Evolutionary conservation across 768 basidiomycete species (phyloP).

Genomic region (Trametes coccinea): DNA sequence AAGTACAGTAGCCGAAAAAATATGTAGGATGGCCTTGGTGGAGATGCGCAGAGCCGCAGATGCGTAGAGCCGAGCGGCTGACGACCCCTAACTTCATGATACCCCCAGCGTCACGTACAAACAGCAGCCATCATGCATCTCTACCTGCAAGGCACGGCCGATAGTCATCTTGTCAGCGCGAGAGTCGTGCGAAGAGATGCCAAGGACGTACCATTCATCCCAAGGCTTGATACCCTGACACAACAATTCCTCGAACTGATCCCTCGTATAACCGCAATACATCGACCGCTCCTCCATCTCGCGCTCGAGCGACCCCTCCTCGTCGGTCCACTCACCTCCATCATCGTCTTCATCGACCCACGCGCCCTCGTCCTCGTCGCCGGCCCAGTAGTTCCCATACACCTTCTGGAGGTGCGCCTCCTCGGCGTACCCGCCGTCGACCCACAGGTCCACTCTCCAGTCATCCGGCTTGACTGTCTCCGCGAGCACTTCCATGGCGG

Average conservation of each 20-base stretch:
- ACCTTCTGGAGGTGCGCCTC: neutral
- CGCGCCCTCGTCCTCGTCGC: neutral
- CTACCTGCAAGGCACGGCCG: too few species aligned
- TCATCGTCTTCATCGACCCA: slow-evolving; percentile 3
- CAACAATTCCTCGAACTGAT: slow-evolving; percentile 37
- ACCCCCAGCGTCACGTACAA: too few species aligned
- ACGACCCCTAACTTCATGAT: too few species aligned
- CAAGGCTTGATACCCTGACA: slow-evolving; percentile 45
- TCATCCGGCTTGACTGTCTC: neutral
- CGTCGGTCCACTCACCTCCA: neutral
- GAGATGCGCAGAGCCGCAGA: too few species aligned
- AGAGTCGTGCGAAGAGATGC: neutral
- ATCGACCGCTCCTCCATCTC: slow-evolving; percentile 24
- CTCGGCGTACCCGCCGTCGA: neutral
- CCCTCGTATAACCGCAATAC: slow-evolving; percentile 38
- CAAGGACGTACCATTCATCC: slow-evolving; percentile 31
- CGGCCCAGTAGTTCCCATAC: neutral
- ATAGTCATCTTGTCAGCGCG: too few species aligned
- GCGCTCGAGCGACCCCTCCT: slow-evolving; percentile 6
- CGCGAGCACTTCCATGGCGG: neutral
- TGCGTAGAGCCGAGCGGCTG: too few species aligned
- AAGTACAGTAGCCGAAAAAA: too few species aligned
- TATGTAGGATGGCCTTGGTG: too few species aligned
- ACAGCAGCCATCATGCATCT: neutral
- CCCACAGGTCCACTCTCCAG: slow-evolving; percentile 3